A percentile compares a stretch with the other conserved stretches of the same genome.
These are phyloP conservation scores for Deinandra increscens DNA, from an alignment of 129 eudicot genomes.

Conservation along the genomic window DNA sequence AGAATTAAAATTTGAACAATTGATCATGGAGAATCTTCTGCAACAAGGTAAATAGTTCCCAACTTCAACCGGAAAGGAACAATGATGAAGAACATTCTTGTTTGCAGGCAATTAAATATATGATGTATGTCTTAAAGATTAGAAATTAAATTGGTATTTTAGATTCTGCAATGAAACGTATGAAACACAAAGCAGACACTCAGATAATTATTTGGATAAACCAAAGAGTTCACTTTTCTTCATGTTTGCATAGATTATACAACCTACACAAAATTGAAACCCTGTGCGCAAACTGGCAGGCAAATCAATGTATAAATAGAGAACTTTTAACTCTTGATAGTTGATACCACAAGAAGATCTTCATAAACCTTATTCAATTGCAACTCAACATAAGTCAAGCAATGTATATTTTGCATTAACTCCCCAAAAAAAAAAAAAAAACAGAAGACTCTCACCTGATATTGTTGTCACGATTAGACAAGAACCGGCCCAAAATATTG, in stretches of 20 bases:
- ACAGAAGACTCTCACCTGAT: slow-evolving; percentile 53
- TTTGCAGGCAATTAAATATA: slow-evolving; percentile 2
- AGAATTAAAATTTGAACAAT: not conserved
- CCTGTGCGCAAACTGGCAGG: slow-evolving; percentile 9
- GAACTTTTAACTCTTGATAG: not conserved
- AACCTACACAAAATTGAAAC: slow-evolving; percentile 5
- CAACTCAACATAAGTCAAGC: slow-evolving; percentile 8
- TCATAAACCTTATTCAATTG: not conserved
- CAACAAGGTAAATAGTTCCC: not conserved
- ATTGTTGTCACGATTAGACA: slow-evolving; percentile 98
- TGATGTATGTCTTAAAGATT: not conserved
- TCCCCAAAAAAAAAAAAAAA: not conserved
- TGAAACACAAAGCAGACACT: not conserved
- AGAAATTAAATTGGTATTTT: not conserved
- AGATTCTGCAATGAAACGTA: not conserved
- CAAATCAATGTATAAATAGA: not conserved
- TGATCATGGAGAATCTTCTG: not conserved
- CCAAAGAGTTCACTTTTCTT: not conserved
- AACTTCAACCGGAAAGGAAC: not conserved
- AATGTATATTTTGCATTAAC: not conserved
- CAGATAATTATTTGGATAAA: slow-evolving; percentile 2
- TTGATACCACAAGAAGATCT: slow-evolving; percentile 15
- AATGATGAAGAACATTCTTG: not conserved
- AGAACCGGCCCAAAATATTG: slow-evolving; percentile 93
- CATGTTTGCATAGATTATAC: slow-evolving; percentile 9